These are phyloP conservation scores for Solanum medicagineum DNA, from an alignment of 257 asterid species.

Conservation along the genomic window DNA sequence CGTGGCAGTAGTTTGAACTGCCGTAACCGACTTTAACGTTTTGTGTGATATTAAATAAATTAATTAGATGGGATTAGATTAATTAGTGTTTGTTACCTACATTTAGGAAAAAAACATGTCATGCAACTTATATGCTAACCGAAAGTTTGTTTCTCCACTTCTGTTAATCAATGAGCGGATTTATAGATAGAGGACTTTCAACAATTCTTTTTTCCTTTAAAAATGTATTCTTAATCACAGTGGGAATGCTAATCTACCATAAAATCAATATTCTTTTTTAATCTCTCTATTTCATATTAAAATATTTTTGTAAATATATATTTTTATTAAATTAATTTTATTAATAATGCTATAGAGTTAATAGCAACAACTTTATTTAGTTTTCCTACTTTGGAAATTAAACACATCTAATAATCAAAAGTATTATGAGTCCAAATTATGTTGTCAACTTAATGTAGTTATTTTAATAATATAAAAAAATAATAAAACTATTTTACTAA, in stretches of 20 bases:
- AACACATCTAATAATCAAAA: no score
- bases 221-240: not conserved
- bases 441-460: no score
- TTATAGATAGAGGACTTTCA: not conserved
- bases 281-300: not conserved
- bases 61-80: not conserved
- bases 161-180: not conserved
- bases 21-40: not conserved
- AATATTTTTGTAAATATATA: no score
- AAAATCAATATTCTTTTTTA: not conserved
- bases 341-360: no score
- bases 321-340: no score
- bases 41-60: not conserved
- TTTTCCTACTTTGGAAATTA: no score
- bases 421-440: no score
- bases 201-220: not conserved
- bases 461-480: no score
- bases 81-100: not conserved
- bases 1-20: constrained; percentile 24
- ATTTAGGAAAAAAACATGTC: not conserved
- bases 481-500: no score
- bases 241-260: not conserved
- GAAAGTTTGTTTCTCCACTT: constrained; percentile 1
- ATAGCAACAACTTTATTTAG: no score
- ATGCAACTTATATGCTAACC: not conserved